Evolutionary conservation across 2,329 filamentous ascomycete genomes (phyloP).

Genomic region (Penicillium decumbens): DNA sequence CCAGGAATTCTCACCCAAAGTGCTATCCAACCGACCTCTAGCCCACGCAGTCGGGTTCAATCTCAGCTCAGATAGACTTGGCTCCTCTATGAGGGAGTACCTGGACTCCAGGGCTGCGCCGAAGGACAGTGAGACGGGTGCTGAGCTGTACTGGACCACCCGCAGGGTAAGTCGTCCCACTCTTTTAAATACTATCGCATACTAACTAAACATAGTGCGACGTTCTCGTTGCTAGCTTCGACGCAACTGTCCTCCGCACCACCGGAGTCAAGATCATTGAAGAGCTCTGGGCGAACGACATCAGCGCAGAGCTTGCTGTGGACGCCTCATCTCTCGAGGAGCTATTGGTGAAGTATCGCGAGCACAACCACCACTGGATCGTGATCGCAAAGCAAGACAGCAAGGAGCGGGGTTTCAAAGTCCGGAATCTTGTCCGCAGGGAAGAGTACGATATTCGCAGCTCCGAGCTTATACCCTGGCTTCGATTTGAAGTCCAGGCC

Average conservation of each 20-base stretch:
- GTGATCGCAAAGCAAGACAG: slow-evolving; percentile 73
- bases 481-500: slow-evolving; percentile 77
- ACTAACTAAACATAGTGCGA: slow-evolving; percentile 59
- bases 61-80: slow-evolving; percentile 78
- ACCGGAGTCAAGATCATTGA: slow-evolving; percentile 72
- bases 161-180: slow-evolving; percentile 53
- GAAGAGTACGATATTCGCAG: slow-evolving; percentile 75
- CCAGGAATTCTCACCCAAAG: slow-evolving; percentile 70
- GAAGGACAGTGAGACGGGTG: slow-evolving; percentile 66
- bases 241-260: slow-evolving; percentile 68
- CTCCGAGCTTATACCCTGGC: slow-evolving; percentile 69
- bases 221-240: slow-evolving; percentile 83
- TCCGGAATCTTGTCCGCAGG: slow-evolving; percentile 71
- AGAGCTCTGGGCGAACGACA: slow-evolving; percentile 73
- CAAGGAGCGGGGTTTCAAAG: slow-evolving; percentile 60
- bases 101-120: slow-evolving; percentile 53
- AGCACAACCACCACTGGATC: slow-evolving; percentile 81
- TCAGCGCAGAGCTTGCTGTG: slow-evolving; percentile 81
- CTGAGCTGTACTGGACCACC: slow-evolving; percentile 55
- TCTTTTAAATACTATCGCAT: background rate
- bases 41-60: slow-evolving; percentile 89
- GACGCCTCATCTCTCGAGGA: slow-evolving; percentile 77
- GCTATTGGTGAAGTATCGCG: slow-evolving; percentile 59
- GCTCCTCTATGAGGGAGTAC: slow-evolving; percentile 55
- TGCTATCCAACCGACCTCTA: slow-evolving; percentile 57